These are phyloP conservation scores for Tilletia caries DNA, from an alignment of 1,284 basidiomycete species.

Conservation along the genomic window DNA sequence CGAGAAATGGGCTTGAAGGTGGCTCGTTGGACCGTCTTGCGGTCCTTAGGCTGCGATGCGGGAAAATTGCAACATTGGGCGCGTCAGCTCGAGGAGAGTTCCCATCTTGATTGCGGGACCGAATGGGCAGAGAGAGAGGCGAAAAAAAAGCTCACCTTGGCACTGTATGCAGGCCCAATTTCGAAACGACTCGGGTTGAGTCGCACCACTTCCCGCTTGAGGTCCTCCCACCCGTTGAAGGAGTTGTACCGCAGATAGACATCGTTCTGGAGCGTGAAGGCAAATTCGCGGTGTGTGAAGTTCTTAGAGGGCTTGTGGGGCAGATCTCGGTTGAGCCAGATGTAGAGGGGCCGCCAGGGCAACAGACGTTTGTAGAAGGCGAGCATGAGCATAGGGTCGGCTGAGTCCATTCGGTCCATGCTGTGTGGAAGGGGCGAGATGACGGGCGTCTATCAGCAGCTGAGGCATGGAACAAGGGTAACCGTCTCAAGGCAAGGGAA, in stretches of 20 bases:
- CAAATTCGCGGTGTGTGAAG: slow-evolving; percentile 76
- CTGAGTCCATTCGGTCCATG: slow-evolving; percentile 55
- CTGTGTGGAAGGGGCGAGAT: slow-evolving; percentile 31
- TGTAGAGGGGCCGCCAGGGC: slow-evolving; percentile 88
- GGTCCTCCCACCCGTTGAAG: slow-evolving; percentile 76
- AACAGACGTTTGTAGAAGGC: slow-evolving; percentile 88
- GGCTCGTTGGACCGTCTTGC: slow-evolving; percentile 74
- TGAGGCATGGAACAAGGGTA: too few relatives aligned
- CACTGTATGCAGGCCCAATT: slow-evolving; percentile 90
- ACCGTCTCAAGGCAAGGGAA: too few relatives aligned
- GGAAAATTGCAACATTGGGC: too few relatives aligned
- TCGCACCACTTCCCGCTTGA: slow-evolving; percentile 71
- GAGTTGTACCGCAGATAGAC: slow-evolving; percentile 91
- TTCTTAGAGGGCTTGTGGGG: slow-evolving; percentile 60
- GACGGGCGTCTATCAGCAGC: not conserved
- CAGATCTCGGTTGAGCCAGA: slow-evolving; percentile 88
- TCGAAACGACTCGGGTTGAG: slow-evolving; percentile 70
- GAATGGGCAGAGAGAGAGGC: too few relatives aligned
- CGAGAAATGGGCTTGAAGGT: slow-evolving; percentile 75
- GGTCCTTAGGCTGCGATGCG: slow-evolving; percentile 72
- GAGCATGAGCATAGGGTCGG: slow-evolving; percentile 69
- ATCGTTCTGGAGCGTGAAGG: slow-evolving; percentile 89
- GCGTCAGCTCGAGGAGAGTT: too few relatives aligned
- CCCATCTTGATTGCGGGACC: too few relatives aligned
- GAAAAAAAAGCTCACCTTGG: slow-evolving; percentile 67